Conservation (phyloP, 345 rosid genomes). For the Dipteronia sinensis region DNA sequence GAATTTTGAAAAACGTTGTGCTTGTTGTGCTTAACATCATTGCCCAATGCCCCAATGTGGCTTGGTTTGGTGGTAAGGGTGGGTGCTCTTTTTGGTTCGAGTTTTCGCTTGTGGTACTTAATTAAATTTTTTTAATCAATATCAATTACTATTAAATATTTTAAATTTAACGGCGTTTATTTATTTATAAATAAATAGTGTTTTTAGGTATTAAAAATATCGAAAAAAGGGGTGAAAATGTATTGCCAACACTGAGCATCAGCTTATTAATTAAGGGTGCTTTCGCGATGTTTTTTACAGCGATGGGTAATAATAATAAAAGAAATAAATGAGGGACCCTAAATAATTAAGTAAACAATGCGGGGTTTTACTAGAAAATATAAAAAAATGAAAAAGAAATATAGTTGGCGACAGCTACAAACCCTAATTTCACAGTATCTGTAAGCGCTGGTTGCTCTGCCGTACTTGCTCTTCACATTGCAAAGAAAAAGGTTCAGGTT, state of each 20-base stretch:
- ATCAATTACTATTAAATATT: too few species aligned
- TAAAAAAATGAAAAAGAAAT: neutral
- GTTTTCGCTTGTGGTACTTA: too few species aligned
- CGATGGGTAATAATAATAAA: neutral
- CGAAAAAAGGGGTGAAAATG: neutral
- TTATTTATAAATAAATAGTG: too few species aligned
- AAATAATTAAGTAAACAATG: neutral
- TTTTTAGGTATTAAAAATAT: neutral
- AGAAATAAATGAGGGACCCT: too few species aligned
- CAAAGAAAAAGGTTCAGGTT: conserved; percentile 5
- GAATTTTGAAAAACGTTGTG: too few species aligned
- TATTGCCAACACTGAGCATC: neutral
- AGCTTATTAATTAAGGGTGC: too few species aligned
- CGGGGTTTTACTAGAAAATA: neutral
- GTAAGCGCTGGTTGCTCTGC: neutral
- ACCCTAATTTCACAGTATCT: neutral
- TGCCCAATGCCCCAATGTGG: too few species aligned
- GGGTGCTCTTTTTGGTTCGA: too few species aligned
- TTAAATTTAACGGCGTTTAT: too few species aligned
- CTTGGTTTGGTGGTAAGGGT: too few species aligned
- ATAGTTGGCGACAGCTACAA: neutral
- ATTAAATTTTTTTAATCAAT: too few species aligned
- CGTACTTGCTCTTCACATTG: neutral
- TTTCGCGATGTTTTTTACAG: neutral
- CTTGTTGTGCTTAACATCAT: too few species aligned